Evolutionary conservation across 2,329 filamentous ascomycete species (phyloP).

Genomic region (Mycosphaerelloides madeirae): DNA sequence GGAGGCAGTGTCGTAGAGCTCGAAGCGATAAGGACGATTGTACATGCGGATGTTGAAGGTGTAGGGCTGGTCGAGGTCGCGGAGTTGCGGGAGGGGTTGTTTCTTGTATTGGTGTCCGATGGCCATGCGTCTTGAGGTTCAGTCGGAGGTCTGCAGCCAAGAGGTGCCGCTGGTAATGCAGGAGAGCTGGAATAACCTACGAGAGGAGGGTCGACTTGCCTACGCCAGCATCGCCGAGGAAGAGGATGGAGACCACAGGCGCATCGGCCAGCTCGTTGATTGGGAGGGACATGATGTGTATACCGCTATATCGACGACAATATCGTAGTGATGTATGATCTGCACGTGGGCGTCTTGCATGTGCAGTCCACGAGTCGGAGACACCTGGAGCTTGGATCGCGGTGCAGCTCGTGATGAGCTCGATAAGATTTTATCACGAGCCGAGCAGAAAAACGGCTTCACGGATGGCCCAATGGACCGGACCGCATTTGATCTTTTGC

Average conservation of each 20-base stretch:
- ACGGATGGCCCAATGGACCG: neutral
- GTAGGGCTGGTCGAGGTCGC: constrained; percentile 55
- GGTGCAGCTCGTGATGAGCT: no score
- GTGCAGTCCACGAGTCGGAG: neutral
- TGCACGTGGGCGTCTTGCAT: neutral
- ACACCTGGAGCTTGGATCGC: no score
- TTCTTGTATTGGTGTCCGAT: constrained; percentile 28
- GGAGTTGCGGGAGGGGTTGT: constrained; percentile 40
- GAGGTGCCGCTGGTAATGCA: neutral
- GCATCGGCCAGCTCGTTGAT: constrained; percentile 12
- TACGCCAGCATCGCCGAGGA: constrained; percentile 56
- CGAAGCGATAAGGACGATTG: constrained; percentile 50
- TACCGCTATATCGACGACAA: no score
- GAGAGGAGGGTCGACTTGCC: constrained; percentile 61
- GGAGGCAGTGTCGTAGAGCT: constrained; percentile 54
- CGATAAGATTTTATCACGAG: no score
- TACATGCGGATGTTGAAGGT: constrained; percentile 56
- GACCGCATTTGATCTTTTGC: neutral
- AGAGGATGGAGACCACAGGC: constrained; percentile 48
- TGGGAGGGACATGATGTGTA: neutral
- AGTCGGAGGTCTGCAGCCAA: constrained; percentile 11
- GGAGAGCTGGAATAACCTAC: constrained; percentile 39
- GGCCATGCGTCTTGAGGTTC: constrained; percentile 25
- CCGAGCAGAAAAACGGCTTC: no score
- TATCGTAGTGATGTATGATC: no score